A percentile compares a stretch with the other conserved stretches of the same genome.
Evolutionary conservation across 257 asterid species (phyloP).

Genomic region (Solanum virginianum): DNA sequence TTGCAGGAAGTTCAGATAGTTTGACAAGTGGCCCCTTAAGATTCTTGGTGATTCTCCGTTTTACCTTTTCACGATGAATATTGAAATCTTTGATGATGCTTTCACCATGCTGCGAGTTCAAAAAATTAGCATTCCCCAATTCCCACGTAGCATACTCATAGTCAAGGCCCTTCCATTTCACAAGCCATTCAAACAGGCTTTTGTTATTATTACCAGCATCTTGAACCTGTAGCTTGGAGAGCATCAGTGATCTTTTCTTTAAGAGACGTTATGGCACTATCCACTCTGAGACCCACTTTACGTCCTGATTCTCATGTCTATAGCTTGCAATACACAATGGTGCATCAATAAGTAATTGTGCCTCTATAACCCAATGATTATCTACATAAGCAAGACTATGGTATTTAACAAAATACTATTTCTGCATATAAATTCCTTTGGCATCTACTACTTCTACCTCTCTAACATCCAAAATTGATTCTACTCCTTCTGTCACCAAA

Average conservation of each 20-base stretch:
- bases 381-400: conserved; percentile 65
- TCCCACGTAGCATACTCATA: too few relatives aligned
- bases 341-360: conserved; percentile 31
- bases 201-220: conserved; percentile 19
- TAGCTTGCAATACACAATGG: conserved; percentile 29
- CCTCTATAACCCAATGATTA: conserved; percentile 65
- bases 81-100: too few relatives aligned
- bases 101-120: too few relatives aligned
- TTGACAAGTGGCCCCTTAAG: too few relatives aligned
- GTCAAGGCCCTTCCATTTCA: conserved; percentile 58
- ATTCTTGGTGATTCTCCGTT: too few relatives aligned
- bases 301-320: conserved; percentile 32
- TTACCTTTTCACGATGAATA: too few relatives aligned
- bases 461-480: conserved; percentile 47
- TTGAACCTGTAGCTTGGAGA: conserved; percentile 11
- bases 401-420: conserved; percentile 63
- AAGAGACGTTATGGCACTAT: conserved; percentile 51
- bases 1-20: too few relatives aligned
- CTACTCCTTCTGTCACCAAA: conserved; percentile 48
- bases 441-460: conserved; percentile 44
- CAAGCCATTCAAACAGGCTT: conserved; percentile 62
- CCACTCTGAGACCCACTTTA: conserved; percentile 57
- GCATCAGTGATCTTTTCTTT: conserved; percentile 30
- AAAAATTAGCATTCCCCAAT: too few relatives aligned
- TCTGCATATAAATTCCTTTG: conserved; percentile 45